Evolutionary conservation across 768 basidiomycete genomes (phyloP).

Genomic region (Leccinum variicolor): DNA sequence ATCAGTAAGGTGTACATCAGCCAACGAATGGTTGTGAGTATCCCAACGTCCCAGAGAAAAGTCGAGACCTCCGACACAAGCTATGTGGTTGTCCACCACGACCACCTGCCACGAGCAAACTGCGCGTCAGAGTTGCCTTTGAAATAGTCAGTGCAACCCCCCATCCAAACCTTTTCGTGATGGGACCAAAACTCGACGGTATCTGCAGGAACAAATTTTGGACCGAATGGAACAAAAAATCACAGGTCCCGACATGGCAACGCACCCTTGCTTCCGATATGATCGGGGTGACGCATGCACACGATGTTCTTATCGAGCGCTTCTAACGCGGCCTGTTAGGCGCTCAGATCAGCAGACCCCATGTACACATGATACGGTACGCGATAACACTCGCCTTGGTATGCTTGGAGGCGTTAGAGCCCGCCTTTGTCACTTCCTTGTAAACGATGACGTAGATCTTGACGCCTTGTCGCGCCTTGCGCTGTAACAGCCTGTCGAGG

Average conservation of each 20-base stretch:
- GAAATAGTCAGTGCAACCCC: neutral
- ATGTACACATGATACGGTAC: neutral
- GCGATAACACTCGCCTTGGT: constrained; percentile 54
- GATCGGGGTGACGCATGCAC: constrained; percentile 88
- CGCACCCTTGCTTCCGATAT: constrained; percentile 73
- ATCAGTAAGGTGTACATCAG: constrained; percentile 89
- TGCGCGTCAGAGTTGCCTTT: neutral
- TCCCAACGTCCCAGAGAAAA: constrained; percentile 98
- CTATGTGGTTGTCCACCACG: constrained; percentile 81
- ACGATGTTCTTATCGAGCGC: constrained; percentile 83
- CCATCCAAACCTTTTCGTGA: constrained; percentile 65
- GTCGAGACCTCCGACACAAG: constrained; percentile 92
- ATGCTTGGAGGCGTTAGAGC: constrained; percentile 84
- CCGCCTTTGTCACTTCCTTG: constrained; percentile 94
- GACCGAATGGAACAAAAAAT: neutral
- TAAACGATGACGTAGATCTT: constrained; percentile 90
- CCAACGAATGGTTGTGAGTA: constrained; percentile 82
- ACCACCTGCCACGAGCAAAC: constrained; percentile 45
- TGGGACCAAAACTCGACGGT: constrained; percentile 87
- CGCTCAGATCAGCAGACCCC: neutral
- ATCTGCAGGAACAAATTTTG: constrained; percentile 38
- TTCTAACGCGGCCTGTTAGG: constrained; percentile 63
- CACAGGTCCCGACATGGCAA: neutral
- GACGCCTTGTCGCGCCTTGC: constrained; percentile 91
- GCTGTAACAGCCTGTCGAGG: constrained; percentile 77